Evolutionary conservation across 2,329 filamentous ascomycete species (phyloP), one percentile per base, ranked within the genome.

Genomic region (Stromatinia cepivora): DNA sequence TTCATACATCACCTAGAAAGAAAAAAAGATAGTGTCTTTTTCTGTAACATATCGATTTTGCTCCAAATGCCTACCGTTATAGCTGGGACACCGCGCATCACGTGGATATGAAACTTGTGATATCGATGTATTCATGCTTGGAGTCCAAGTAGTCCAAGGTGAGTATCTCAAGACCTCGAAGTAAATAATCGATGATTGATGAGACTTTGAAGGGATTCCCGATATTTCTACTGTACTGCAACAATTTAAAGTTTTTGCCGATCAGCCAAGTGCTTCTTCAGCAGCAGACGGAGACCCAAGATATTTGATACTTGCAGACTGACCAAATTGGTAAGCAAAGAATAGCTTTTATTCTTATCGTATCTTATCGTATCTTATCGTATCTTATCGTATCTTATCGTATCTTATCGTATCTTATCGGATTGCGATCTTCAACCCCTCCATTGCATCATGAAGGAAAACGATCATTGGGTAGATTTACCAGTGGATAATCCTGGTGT

Each of bases 371-470:
- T 9, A n/a, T 45, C 57, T 62, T 48, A 63, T 46, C 66, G 50
- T 9, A n/a, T 45, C 57, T 62, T 48, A 63, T 46, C 66, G 50
- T 9, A n/a, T 45, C 57, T 62, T 48, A 63, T 46, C 66, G 50
- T n/a, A n/a, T 45, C 36, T 65, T 65, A 65, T 48, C 65, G 31
- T 9, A n/a, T 45, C 57, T 62, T 48, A 63, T 46, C 66, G 50
- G 50, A 68, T 63, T 68, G 34, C 46, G 57, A 61, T 54, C 50
- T 53, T 62, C 28, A 63, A 15, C 57, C 57, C 50, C 53, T 45
- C 34, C n/a, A 68, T 68, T 62, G 66, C 66, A 68, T 68, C 66
- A 68, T 68, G 25, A n/a, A 25, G 31, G 20, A 17, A 42, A 34
- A 54, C 4, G 17, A 11, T 54, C 34, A 68, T 68, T 68, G 66